phyloP scores from a whole-genome alignment of 208 protist genomes.

The Herpetomonas tarakana region DNA sequence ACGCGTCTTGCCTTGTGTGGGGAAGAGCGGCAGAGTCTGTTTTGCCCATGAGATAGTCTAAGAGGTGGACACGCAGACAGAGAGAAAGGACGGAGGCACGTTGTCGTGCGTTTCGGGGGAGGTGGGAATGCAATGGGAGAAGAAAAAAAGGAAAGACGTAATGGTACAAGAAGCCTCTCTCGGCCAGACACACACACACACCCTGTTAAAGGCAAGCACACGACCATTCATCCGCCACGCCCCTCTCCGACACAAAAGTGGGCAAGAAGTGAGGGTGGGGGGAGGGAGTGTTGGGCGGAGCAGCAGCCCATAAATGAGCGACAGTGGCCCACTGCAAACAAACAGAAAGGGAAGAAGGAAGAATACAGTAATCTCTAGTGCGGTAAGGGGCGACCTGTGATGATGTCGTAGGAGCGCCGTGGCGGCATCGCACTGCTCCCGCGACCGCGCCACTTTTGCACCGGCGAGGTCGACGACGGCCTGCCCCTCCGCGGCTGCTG shows the following conservation, averaged over 20 bases:
- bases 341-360: slow-evolving; percentile 3
- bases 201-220: no score
- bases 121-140: background rate
- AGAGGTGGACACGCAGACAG: background rate
- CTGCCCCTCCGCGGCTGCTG: background rate
- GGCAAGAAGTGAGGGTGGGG: no score
- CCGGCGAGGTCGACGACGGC: background rate
- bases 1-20: no score
- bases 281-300: no score
- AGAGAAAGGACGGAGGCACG: background rate
- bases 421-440: slow-evolving; percentile 21
- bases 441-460: slow-evolving; percentile 35
- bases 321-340: no score
- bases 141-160: slow-evolving; percentile 4
- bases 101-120: slow-evolving; percentile 1
- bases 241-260: no score
- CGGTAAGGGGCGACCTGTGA: slow-evolving; percentile 39
- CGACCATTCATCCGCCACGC: no score
- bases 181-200: no score
- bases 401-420: slow-evolving; percentile 58
- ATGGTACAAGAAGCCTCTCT: no score
- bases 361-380: slow-evolving; percentile 9
- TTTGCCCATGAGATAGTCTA: background rate
- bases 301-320: no score
- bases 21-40: no score